Evolutionary conservation across 768 basidiomycete species (phyloP), one percentile per base, ranked within the genome.

Genomic region (Kondoa malvinella): DNA sequence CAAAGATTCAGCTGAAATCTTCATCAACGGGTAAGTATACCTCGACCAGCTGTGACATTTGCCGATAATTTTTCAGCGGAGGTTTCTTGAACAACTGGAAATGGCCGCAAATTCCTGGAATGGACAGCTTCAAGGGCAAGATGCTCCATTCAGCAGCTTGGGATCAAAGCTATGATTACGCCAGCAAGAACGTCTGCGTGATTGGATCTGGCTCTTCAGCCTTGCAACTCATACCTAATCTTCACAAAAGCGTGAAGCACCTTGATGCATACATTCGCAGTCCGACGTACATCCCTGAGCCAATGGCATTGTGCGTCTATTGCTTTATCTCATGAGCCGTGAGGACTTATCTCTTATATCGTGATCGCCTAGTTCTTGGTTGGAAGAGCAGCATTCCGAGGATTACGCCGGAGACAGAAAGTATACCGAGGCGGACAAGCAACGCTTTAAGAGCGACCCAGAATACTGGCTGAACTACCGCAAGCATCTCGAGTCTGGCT

Each of bases 61-160:
- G n/a, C n/a, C n/a, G n/a, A n/a, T n/a, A n/a, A n/a, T n/a, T n/a
- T n/a, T n/a, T n/a, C n/a, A n/a, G 74, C 0, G 81, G 81, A 1
- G 84, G 86, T 68, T 77, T 86, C 0, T 77, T 86, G 34, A 79
- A 63, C 14, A 83, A 82, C 4, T 86, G 84, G 84, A 78, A 80
- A 30, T 86, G 85, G 86, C 86, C 86, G 1, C 81, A 84, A 57
- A 85, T 87, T 57, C 74, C 78, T 8, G 85, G 85, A 2, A 74
- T 86, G 31, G 76, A 82, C 17, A 77, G 75, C 4, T 87, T 84
- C 76, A 77, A 80, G 69, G 86, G 86, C 2, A 79, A 77, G 63
- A 74, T 86, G 16, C 76, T 85, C 0, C 86, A 88, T 71, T 83
- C 83, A n/a, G 86, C 85, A 0, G 74, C 81, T 1, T 86, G 85